Evolutionary conservation across 78 protist genomes (phyloP).

Genomic region (Dictyostelium citrinum): DNA sequence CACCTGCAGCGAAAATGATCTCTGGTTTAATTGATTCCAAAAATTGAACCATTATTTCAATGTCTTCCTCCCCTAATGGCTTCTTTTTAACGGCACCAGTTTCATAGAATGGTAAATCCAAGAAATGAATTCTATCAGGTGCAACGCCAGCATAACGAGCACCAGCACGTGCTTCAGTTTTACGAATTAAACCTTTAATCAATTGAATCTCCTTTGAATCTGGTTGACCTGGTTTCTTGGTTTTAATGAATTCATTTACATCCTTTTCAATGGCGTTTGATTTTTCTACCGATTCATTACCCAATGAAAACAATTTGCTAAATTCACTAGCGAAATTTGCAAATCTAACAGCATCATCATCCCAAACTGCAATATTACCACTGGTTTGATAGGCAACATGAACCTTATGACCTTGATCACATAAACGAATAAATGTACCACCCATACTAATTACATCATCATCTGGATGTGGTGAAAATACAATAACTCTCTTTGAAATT

Average conservation of each 20-base stretch:
- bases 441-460: slow-evolving; percentile 91
- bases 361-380: slow-evolving; percentile 84
- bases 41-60: slow-evolving; percentile 79
- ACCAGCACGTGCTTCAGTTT: slow-evolving; percentile 84
- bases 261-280: not conserved
- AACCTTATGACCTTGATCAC: slow-evolving; percentile 83
- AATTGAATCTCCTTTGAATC: slow-evolving; percentile 47
- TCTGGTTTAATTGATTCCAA: slow-evolving; percentile 72
- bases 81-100: slow-evolving; percentile 89
- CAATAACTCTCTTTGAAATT: slow-evolving; percentile 59
- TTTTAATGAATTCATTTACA: slow-evolving; percentile 6
- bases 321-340: slow-evolving; percentile 49
- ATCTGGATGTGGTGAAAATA: slow-evolving; percentile 91
- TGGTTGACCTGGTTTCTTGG: slow-evolving; percentile 60
- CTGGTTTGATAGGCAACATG: slow-evolving; percentile 72
- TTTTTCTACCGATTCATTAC: not conserved
- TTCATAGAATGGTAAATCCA: slow-evolving; percentile 89
- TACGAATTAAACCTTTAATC: slow-evolving; percentile 85
- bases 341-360: slow-evolving; percentile 78
- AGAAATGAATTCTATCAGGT: slow-evolving; percentile 65
- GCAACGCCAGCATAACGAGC: slow-evolving; percentile 77
- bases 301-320: slow-evolving; percentile 26
- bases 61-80: slow-evolving; percentile 84
- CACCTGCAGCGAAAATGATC: slow-evolving; percentile 88
- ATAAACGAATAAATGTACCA: slow-evolving; percentile 80